Base-by-base conservation (phyloP, 768 basidiomycete species). In the Rhodosporidiobolus sp. region DNA sequence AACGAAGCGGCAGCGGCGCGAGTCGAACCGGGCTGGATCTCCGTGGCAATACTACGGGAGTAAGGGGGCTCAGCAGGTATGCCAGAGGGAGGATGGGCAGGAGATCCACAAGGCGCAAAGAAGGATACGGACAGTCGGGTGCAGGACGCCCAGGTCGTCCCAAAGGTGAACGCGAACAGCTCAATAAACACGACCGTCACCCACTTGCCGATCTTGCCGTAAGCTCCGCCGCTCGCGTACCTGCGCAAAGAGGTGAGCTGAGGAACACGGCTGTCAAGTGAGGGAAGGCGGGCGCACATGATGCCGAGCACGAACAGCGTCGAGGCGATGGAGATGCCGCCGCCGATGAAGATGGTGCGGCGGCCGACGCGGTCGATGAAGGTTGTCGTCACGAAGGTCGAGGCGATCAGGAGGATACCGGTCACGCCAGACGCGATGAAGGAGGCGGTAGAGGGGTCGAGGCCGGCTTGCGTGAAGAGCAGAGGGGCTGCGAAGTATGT, bases 401-500 rank as follows among this genome's bases (percentile, higher is more conserved):
- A 52, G 38, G 79, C 77, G 30, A 86, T 73, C 63, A 83, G 83
- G 54, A 85, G 74, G 59, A 86, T 80, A 46, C 85, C 86, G 0
- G 84, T 83, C 9, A 86, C 80, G 8, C 85, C 86, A 1, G 85
- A 85, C 0, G 85, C 85, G 46, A 86, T 80, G 79, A 86, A 86
- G 5, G 84, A 82, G 5, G 85, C 82, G n/a, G 83, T 81, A n/a
- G 79, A 78, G 6, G 81, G 81, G 20, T 82, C 82, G 32, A 86
- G 82, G 38, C 86, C 84, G 4, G 72, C 68, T 56, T 66, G 70
- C 1, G 60, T 52, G 48, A 71, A 71, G 35, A 66, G 59, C 11
- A 63, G 52, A 17, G 55, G 65, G 10, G 85, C 85, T 16, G 49
- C 63, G 63, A 69, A 69, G 0, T n/a, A 73, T 22, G 17, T 63